These are phyloP conservation scores for Nephelium lappaceum DNA, from an alignment of 345 rosid species.

Conservation along the genomic window DNA sequence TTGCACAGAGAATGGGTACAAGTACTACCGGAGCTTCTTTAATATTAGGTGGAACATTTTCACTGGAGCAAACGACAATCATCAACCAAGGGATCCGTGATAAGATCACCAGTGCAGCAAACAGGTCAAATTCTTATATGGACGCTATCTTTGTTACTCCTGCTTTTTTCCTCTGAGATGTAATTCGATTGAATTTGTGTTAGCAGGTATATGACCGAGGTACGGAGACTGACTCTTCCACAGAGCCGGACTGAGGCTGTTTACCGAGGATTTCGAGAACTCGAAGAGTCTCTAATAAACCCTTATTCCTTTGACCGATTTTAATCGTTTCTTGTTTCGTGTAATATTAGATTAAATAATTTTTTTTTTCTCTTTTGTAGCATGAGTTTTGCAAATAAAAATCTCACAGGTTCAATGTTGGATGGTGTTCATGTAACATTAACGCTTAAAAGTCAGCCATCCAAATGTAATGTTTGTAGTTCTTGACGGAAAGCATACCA, in stretches of 20 bases:
- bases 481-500: background rate
- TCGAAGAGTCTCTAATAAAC: conserved; percentile 81
- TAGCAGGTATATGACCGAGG: conserved; percentile 91
- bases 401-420: background rate
- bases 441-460: background rate
- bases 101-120: conserved; percentile 84
- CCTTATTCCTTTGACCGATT: conserved; percentile 54
- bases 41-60: conserved; percentile 64
- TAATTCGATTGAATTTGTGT: conserved; percentile 10
- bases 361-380: background rate
- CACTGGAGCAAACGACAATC: conserved; percentile 54
- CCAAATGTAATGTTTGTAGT: conserved; percentile 4
- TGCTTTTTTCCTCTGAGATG: background rate
- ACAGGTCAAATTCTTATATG: conserved; percentile 56
- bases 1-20: conserved; percentile 76
- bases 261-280: conserved; percentile 79
- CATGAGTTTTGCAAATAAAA: conserved; percentile 17
- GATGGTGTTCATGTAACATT: conserved; percentile 5
- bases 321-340: conserved; percentile 35
- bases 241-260: conserved; percentile 73
- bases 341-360: conserved; percentile 17
- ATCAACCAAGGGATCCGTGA: conserved; percentile 80
- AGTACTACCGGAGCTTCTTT: conserved; percentile 69
- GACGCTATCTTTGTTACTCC: background rate
- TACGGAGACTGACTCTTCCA: conserved; percentile 80